Base-by-base conservation (phyloP, 2,329 filamentous ascomycete species). In the Neoarthrinium moseri region DNA sequence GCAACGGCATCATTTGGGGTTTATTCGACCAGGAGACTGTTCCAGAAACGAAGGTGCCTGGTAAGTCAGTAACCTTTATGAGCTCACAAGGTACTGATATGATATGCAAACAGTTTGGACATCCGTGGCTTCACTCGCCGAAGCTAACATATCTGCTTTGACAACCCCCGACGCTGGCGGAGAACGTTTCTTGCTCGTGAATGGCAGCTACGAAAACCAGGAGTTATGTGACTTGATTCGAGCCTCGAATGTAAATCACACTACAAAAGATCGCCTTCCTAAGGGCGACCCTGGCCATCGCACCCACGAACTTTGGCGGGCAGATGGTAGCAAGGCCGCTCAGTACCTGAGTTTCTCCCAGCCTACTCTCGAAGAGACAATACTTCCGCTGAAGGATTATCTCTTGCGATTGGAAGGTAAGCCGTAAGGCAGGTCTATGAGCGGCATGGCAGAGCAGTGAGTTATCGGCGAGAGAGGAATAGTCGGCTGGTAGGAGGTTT, bases 161-260 rank as follows among this genome's bases (percentile, higher is more conserved):
- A 32, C 39, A 6, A 18, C 39, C 5, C 27, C 39, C 4, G 29
- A 34, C 18, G 39, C 29, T 5, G 39, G 27, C 13, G 21, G 15
- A 21, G 39, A 43, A 12, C 39, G 39, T 3, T 43, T 33, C 12
- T 17, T 43, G 13, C 26, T 43, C 5, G 21, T 43, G 15, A 43
- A 34, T 21, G 39, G 39, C 15, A 30, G 20, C 11, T 43, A 29
- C 33, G 39, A 43, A 12, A 43, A 43, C n/a, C 39, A 43, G 20
- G 27, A 34, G 17, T 29, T 43, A 4, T 43, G 39, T 18, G 39
- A 43, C 15, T 18, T 32, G 10, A 15, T 43, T 17, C 10, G 27
- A 21, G 15, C 39, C 17, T 43, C 39, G 12, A 20, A 43, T 24
- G n/a, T 43, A 4, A 18, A 34, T 6, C n/a, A 34, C 11, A 13